A percentile compares a stretch with the other conserved stretches of the same genome.
Conservation (phyloP, 2,329 filamentous ascomycete species). For the Fusarium heterosporum region DNA sequence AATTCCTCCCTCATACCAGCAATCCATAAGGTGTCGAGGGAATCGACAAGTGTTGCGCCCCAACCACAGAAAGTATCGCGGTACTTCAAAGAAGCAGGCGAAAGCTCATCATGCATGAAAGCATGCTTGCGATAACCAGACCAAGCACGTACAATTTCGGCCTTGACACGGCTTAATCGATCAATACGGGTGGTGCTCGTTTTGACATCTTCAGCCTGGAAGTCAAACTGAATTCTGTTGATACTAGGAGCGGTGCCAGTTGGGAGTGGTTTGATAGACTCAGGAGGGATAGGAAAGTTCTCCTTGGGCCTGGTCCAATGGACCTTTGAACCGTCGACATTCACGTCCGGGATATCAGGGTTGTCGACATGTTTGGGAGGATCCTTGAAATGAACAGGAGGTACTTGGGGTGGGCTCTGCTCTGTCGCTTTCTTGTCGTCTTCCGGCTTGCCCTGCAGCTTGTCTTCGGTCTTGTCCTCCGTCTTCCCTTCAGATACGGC, state of each 20-base stretch:
- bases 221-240: constrained; percentile 80
- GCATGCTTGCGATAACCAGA: constrained; percentile 81
- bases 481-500: constrained; percentile 7
- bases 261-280: constrained; percentile 80
- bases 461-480: neutral
- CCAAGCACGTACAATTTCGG: constrained; percentile 84
- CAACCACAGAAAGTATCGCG: constrained; percentile 91
- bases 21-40: constrained; percentile 87
- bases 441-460: neutral
- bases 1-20: constrained; percentile 85
- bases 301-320: constrained; percentile 83
- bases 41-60: constrained; percentile 88
- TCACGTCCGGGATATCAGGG: constrained; percentile 28
- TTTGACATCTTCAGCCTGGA: constrained; percentile 72
- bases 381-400: constrained; percentile 45
- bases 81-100: constrained; percentile 74
- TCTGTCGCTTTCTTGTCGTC: constrained; percentile 17
- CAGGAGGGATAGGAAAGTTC: constrained; percentile 78
- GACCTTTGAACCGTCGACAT: constrained; percentile 50
- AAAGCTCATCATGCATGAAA: constrained; percentile 88
- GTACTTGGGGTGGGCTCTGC: constrained; percentile 32
- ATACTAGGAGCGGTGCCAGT: constrained; percentile 76
- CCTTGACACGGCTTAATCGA: constrained; percentile 75
- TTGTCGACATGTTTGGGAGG: constrained; percentile 43
- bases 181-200: constrained; percentile 71